These are phyloP conservation scores for Daldinia grandis DNA, from an alignment of 495 filamentous ascomycete species.

Conservation along the genomic window DNA sequence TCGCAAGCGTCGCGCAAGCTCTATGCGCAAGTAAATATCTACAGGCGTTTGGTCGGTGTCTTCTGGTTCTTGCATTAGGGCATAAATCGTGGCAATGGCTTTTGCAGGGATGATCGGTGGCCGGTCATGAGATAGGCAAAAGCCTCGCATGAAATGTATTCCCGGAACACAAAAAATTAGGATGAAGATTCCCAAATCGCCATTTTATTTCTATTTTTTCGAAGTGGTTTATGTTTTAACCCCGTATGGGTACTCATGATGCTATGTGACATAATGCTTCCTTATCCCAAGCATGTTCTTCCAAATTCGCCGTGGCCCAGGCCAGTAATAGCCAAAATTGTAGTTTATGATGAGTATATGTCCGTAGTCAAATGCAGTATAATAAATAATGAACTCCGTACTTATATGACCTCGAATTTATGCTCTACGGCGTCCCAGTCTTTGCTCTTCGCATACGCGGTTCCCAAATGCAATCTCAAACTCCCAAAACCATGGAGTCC, in stretches of 20 bases:
- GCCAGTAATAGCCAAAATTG: conserved; percentile 20
- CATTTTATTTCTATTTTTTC: conserved; percentile 4
- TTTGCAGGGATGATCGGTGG: conserved; percentile 35
- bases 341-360: conserved; percentile 17
- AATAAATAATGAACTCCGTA: conserved; percentile 28
- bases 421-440: conserved; percentile 24
- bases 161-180: conserved; percentile 42
- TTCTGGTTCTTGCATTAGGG: conserved; percentile 50
- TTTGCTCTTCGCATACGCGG: conserved; percentile 10
- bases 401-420: conserved; percentile 31
- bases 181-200: conserved; percentile 44
- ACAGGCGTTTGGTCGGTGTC: conserved; percentile 54
- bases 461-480: conserved; percentile 31
- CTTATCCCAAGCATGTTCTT: neutral
- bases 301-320: conserved; percentile 36
- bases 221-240: neutral
- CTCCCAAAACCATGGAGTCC: conserved; percentile 11
- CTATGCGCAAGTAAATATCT: conserved; percentile 84
- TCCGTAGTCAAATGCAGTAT: conserved; percentile 15
- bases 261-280: conserved; percentile 30
- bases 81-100: conserved; percentile 47
- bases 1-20: conserved; percentile 94
- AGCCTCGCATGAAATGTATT: conserved; percentile 44
- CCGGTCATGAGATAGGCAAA: conserved; percentile 39
- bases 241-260: conserved; percentile 13